phyloP scores from a whole-genome alignment of 208 protist genomes.

The Acanthamoeba healyi region DNA sequence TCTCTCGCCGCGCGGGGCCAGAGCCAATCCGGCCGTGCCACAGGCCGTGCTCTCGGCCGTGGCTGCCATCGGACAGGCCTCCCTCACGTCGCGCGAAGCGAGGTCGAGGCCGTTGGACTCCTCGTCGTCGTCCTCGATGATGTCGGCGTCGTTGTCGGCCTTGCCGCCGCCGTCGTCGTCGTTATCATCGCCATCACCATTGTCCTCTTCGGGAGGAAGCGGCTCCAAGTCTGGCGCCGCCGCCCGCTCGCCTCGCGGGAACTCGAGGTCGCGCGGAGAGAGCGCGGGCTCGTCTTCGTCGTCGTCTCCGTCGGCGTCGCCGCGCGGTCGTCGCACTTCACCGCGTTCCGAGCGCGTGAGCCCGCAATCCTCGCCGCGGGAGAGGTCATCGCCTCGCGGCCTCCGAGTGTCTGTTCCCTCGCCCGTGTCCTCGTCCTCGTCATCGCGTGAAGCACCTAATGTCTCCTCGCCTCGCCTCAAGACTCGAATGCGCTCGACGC shows the following conservation, averaged over 20 bases:
- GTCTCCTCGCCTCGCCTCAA: neutral
- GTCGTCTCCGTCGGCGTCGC: neutral
- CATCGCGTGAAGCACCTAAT: neutral
- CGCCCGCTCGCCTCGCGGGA: neutral
- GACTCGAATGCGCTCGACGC: neutral
- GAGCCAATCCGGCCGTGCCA: constrained; percentile 11
- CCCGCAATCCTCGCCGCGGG: neutral
- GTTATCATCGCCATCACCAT: neutral
- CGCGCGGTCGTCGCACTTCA: neutral
- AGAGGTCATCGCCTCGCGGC: neutral
- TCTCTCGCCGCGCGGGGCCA: neutral
- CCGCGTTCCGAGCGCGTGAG: neutral
- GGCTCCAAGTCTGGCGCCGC: too few species aligned
- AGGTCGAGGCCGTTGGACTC: neutral
- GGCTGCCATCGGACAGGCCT: neutral
- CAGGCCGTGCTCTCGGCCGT: constrained; percentile 26
- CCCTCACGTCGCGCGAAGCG: neutral
- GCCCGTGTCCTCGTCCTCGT: neutral
- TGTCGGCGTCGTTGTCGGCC: too few species aligned
- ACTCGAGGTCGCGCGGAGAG: neutral
- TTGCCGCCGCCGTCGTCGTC: neutral
- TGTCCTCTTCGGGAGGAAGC: neutral
- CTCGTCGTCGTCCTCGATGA: neutral
- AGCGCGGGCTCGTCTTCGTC: neutral
- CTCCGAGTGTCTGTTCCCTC: neutral